Evolutionary conservation across 345 rosid genomes (phyloP).

Genomic region (Reutealis trisperma): DNA sequence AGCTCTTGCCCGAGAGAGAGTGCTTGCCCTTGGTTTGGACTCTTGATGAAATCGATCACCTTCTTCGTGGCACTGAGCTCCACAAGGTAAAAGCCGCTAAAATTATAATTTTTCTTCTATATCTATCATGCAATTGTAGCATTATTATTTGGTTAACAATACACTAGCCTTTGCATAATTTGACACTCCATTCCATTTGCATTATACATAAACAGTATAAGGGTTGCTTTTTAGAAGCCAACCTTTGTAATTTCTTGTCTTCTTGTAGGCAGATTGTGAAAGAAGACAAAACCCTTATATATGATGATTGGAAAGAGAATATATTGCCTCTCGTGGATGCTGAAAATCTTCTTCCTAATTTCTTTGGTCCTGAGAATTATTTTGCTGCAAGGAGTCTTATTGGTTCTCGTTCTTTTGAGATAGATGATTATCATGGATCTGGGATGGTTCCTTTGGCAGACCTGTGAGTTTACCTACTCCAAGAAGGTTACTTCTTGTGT

Average conservation of each 20-base stretch:
- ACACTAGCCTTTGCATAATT: background rate
- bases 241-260: background rate
- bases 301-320: slow-evolving; percentile 74
- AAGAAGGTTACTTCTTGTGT: background rate
- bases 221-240: no score
- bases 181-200: no score
- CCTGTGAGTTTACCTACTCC: slow-evolving; percentile 51
- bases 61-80: slow-evolving; percentile 82
- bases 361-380: slow-evolving; percentile 62
- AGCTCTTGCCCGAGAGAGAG: slow-evolving; percentile 64
- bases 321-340: slow-evolving; percentile 58
- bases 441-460: slow-evolving; percentile 97
- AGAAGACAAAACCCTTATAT: slow-evolving; percentile 70
- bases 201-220: no score
- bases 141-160: background rate
- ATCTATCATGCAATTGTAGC: background rate
- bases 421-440: slow-evolving; percentile 75
- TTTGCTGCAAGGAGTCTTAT: slow-evolving; percentile 69
- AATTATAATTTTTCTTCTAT: background rate
- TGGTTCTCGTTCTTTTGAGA: slow-evolving; percentile 75
- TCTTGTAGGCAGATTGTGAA: slow-evolving; percentile 69
- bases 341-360: slow-evolving; percentile 29
- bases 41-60: slow-evolving; percentile 51
- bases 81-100: slow-evolving; percentile 52
- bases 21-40: slow-evolving; percentile 74